Conservation (phyloP, 768 basidiomycete genomes). For the Epithele typhae region DNA sequence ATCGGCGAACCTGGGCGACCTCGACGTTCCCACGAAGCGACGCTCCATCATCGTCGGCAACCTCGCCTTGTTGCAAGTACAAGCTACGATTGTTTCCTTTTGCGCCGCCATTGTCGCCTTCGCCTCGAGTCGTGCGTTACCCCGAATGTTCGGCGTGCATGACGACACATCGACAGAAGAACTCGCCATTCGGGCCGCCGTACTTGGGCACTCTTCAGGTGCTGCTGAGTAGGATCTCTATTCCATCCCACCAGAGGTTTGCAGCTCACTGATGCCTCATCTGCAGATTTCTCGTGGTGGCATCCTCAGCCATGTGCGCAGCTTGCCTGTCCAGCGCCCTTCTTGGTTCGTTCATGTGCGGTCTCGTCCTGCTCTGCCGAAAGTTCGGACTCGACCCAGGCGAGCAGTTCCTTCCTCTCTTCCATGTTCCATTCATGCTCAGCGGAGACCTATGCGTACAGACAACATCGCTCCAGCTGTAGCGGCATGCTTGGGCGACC, state of each 20-base stretch:
- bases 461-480: slow-evolving; percentile 96
- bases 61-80: slow-evolving; percentile 84
- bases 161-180: too few species aligned
- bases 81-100: slow-evolving; percentile 86
- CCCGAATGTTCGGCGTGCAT: too few species aligned
- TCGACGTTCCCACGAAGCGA: slow-evolving; percentile 66
- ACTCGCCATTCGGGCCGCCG: too few species aligned
- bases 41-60: slow-evolving; percentile 74
- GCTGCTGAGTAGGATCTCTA: slow-evolving; percentile 30
- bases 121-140: slow-evolving; percentile 61
- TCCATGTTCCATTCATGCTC: neutral
- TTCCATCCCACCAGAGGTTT: neutral
- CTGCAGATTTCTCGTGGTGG: slow-evolving; percentile 69
- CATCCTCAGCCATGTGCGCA: slow-evolving; percentile 74
- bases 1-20: slow-evolving; percentile 88
- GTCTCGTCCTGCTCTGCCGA: slow-evolving; percentile 74
- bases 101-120: slow-evolving; percentile 79
- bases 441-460: too few species aligned
- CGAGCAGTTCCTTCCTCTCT: slow-evolving; percentile 27
- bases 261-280: too few species aligned
- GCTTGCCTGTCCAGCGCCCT: slow-evolving; percentile 73
- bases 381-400: slow-evolving; percentile 81
- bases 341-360: slow-evolving; percentile 91
- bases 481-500: slow-evolving; percentile 88
- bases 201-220: slow-evolving; percentile 19